These are phyloP conservation scores for Chlamydomonas sphaeroides DNA, from an alignment of 139 green algal genomes.

Conservation along the genomic window DNA sequence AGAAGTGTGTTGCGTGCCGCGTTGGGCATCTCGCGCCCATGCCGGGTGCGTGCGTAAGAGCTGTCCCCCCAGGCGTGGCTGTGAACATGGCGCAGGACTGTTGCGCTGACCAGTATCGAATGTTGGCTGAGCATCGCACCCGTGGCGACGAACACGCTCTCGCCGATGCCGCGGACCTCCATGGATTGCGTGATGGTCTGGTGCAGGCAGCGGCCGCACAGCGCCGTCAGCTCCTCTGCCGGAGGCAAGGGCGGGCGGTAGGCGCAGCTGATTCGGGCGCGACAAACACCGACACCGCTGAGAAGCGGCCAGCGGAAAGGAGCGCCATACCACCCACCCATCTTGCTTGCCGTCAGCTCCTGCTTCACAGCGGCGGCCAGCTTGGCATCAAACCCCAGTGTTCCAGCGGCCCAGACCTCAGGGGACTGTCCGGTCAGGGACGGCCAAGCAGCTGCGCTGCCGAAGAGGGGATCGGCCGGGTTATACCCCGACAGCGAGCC, in stretches of 20 bases:
- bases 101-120: no score
- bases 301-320: no score
- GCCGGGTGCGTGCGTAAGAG: no score
- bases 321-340: no score
- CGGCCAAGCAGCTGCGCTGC: not conserved
- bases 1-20: no score
- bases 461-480: not conserved
- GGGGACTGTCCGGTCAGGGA: not conserved
- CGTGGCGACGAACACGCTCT: conserved; percentile 32
- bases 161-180: conserved; percentile 43
- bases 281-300: no score
- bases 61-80: no score
- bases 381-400: not conserved
- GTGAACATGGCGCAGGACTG: not conserved
- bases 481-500: not conserved
- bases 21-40: no score
- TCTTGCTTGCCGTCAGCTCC: not conserved
- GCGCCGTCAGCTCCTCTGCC: conserved; percentile 15
- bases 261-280: no score
- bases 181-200: conserved; percentile 57
- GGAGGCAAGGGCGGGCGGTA: no score
- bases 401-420: conserved; percentile 19
- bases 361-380: not conserved
- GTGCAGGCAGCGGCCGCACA: conserved; percentile 68
- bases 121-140: no score